Conservation (phyloP, 306 rosid species). For the Gleditsia sinensis region DNA sequence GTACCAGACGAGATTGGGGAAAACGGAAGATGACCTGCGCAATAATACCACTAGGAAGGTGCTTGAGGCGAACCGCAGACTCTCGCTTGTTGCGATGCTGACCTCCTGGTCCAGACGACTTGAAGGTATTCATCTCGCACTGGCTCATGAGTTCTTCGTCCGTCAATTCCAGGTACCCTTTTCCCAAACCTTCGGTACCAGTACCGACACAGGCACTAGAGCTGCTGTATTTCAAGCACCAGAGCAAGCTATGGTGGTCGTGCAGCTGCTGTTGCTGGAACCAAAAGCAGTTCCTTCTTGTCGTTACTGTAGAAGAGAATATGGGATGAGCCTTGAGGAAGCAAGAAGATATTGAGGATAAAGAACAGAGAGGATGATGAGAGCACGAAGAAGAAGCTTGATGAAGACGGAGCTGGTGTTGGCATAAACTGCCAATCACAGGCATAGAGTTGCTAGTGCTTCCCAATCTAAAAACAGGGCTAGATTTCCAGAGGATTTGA, state of each 20-base stretch:
- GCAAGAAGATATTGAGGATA: slow-evolving; percentile 1
- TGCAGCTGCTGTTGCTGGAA: slow-evolving; percentile 3
- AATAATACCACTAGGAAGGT: slow-evolving; percentile 72
- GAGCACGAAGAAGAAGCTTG: neutral
- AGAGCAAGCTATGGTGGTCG: slow-evolving; percentile 10
- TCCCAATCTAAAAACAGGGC: neutral
- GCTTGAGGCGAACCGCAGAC: slow-evolving; percentile 82
- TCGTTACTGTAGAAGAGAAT: neutral
- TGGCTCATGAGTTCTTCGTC: slow-evolving; percentile 75
- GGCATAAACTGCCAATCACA: neutral
- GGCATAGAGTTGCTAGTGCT: neutral
- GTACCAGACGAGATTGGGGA: neutral
- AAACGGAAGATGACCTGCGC: slow-evolving; percentile 54
- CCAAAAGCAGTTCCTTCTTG: neutral
- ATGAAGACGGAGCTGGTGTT: neutral
- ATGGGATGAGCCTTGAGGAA: slow-evolving; percentile 8
- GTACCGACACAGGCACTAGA: neutral
- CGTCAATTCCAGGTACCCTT: slow-evolving; percentile 53
- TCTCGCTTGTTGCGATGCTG: slow-evolving; percentile 98
- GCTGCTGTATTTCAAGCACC: slow-evolving; percentile 22
- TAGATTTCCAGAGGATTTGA: slow-evolving; percentile 32
- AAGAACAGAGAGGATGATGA: neutral
- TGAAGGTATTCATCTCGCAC: slow-evolving; percentile 81
- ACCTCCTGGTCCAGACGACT: slow-evolving; percentile 86
- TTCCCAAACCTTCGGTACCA: slow-evolving; percentile 39